Evolutionary conservation across 345 rosid genomes (phyloP).

Genomic region (Brassica incana): DNA sequence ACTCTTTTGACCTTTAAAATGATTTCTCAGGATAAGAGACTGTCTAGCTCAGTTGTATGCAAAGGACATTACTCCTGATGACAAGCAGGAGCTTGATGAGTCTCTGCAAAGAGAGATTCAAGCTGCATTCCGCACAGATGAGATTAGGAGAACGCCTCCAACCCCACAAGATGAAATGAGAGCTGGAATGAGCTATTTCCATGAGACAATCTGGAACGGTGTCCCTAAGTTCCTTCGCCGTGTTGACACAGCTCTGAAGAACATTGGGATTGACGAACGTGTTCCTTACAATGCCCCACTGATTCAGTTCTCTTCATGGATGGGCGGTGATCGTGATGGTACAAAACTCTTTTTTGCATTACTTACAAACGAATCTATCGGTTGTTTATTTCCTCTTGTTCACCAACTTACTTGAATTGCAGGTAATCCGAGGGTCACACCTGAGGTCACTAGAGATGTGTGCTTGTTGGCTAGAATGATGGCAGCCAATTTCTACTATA

Average conservation of each 20-base stretch:
- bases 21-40: slow-evolving; percentile 68
- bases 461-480: slow-evolving; percentile 97
- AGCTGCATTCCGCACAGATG: slow-evolving; percentile 99
- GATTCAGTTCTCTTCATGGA: slow-evolving; percentile 99
- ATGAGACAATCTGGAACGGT: slow-evolving; percentile 98
- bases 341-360: neutral
- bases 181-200: slow-evolving; percentile 99
- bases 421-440: slow-evolving; percentile 99
- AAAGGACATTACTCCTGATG: slow-evolving; percentile 95
- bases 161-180: slow-evolving; percentile 99
- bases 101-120: slow-evolving; percentile 98
- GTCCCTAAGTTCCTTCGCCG: slow-evolving; percentile 98
- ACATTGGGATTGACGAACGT: slow-evolving; percentile 87
- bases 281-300: slow-evolving; percentile 98
- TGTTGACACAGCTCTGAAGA: slow-evolving; percentile 95
- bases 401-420: slow-evolving; percentile 5
- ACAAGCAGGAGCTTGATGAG: slow-evolving; percentile 98
- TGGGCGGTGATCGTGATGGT: slow-evolving; percentile 99
- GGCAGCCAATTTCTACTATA: slow-evolving; percentile 93
- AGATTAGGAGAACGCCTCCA: slow-evolving; percentile 96
- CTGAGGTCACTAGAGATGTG: slow-evolving; percentile 99
- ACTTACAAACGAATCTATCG: neutral
- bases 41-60: slow-evolving; percentile 89
- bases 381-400: neutral
- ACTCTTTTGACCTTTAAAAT: neutral